Base-by-base conservation (phyloP, 2,329 filamentous ascomycete genomes). In the Hypoxylon sp. region DNA sequence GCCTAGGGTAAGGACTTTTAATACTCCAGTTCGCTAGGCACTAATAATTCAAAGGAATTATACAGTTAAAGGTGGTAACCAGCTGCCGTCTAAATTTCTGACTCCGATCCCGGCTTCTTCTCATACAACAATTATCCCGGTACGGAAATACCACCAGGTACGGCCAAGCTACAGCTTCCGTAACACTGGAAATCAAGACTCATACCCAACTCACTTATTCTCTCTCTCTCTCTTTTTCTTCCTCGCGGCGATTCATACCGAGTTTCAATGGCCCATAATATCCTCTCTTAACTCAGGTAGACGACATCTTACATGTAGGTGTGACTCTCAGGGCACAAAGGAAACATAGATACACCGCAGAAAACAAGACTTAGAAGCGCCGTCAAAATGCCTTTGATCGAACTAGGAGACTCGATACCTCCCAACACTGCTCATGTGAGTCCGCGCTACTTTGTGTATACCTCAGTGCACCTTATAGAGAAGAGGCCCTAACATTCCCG, bases 381-480 rank as follows among this genome's bases (percentile, higher is more conserved):
- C 13, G 13, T 15, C 41, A 68, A 48, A 21, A 84, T 84, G 81
- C 74, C 78, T n/a, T 67, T 69, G 24, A 78, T 84, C 56, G 77
- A 77, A 18, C 69, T 90, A 31, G 90, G 90, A 68, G 87, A 89
- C 69, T 84, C 90, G 4, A 90, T 94, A 58, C 90, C 90, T 53
- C 83, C 88, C 33, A 87, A 93, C 72, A 93, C 90, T 54, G 85
- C 88, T 55, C 90, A 94, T 80, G 89, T 92, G 79, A 78, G 85
- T 81, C 56, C 38, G n/a, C n/a, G n/a, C 29, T 10, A n/a, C 42
- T n/a, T 18, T 40, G n/a, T 49, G 24, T 31, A 20, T 57, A 52
- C 40, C 23, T 8, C n/a, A 3, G 24, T 31, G 31, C 23, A 2
- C 20, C 20, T 48, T 4, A 38, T 4, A 33, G 20, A n/a, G 5